Evolutionary conservation across 768 basidiomycete genomes (phyloP), one percentile per base, ranked within the genome.

Genomic region (Galerina sulciceps): DNA sequence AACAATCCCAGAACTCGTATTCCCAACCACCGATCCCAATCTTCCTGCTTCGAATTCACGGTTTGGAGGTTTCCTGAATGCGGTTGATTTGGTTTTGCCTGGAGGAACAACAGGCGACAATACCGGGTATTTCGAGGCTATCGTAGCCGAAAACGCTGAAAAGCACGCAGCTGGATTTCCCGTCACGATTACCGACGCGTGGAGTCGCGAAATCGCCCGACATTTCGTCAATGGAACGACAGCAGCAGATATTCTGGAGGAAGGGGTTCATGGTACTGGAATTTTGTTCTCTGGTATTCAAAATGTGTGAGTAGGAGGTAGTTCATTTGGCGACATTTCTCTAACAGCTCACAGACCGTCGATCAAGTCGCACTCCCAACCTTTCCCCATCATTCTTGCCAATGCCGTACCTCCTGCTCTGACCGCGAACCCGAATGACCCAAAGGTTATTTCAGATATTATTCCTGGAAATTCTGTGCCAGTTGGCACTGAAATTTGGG

Each of bases 141-240:
- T 59, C 22, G 36, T 59, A 0, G 44, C 51, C 15, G 58, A 59
- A 37, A 51, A 53, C 37, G 14, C 10, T 13, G 36, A 36, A 18
- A 59, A 59, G 36, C 35, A 47, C 37, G 36, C 44, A 10, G 58
- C 58, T 0, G 58, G 58, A 6, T 59, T 59, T 26, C 58, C 58
- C 8, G 58, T 59, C 10, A 59, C 58, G 10, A 44, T 59, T 9
- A 59, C 58, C 6, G 58, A 59, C n/a, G 58, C 58, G 8, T 59
- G 58, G 58, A 53, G 44, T 18, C 36, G 58, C 11, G 20, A 41
- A 45, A 38, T 59, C 8, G 58, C 51, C 2, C 35, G 58, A 9
- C 58, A 59, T 22, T 59, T 59, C 6, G 58, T 59, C 6, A 59
- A 59, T 23, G 58, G 58, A 10, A 59, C 58, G 1, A 53, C 58